Conservation (phyloP, 2,329 filamentous ascomycete species). For the Colletotrichum higginsianum region DNA sequence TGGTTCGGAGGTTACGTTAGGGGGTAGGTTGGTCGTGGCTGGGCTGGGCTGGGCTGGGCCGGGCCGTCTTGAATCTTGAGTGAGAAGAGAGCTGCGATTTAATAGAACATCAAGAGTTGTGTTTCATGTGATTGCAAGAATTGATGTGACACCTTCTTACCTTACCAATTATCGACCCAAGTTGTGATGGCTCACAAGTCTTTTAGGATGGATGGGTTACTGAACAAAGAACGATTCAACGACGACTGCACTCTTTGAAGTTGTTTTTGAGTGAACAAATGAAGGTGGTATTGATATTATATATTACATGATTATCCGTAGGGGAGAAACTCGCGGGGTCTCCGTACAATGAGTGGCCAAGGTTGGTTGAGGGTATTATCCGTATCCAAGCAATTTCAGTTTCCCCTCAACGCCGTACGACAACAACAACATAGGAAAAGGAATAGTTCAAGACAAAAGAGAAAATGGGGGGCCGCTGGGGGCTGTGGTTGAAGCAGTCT, state of each 20-base stretch:
- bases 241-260: too few relatives aligned
- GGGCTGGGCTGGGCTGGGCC: too few relatives aligned
- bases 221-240: too few relatives aligned
- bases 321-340: neutral
- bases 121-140: too few relatives aligned
- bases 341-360: slow-evolving; percentile 4
- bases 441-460: neutral
- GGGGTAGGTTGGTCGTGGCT: too few relatives aligned
- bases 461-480: neutral
- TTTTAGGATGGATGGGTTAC: too few relatives aligned
- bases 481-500: neutral
- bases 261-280: neutral
- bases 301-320: slow-evolving; percentile 19
- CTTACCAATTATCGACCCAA: too few relatives aligned
- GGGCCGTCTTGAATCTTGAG: too few relatives aligned
- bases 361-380: slow-evolving; percentile 3
- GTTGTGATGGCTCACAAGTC: too few relatives aligned
- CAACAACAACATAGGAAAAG: slow-evolving; percentile 6
- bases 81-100: too few relatives aligned
- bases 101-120: too few relatives aligned
- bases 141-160: too few relatives aligned
- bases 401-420: neutral
- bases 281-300: slow-evolving; percentile 25
- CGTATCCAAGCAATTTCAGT: slow-evolving; percentile 21
- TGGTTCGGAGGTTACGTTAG: neutral